A percentile compares a stretch with the other conserved stretches of the same genome.
Conservation (phyloP, 768 basidiomycete genomes). For the Agaricus subrufescens region DNA sequence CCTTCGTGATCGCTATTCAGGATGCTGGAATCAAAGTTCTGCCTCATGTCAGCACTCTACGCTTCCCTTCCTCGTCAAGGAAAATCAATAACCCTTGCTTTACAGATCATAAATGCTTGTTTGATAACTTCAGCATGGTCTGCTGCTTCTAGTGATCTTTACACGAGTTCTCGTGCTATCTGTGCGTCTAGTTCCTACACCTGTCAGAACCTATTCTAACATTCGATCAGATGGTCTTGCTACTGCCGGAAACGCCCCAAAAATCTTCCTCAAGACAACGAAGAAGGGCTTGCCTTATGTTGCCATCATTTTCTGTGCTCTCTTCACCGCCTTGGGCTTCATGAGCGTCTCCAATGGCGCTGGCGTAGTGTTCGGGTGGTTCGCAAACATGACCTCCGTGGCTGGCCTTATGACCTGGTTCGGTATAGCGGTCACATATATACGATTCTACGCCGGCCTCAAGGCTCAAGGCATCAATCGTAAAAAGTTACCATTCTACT, state of each 20-base stretch:
- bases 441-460: constrained; percentile 83
- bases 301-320: constrained; percentile 62
- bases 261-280: constrained; percentile 65
- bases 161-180: constrained; percentile 82
- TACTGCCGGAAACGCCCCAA: constrained; percentile 74
- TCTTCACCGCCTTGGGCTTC: constrained; percentile 70
- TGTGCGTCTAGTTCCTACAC: constrained; percentile 42
- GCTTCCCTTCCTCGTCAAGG: background rate
- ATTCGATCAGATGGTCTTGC: constrained; percentile 68
- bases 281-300: constrained; percentile 73
- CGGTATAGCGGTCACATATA: constrained; percentile 68
- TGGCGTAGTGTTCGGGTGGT: constrained; percentile 76
- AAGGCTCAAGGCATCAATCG: constrained; percentile 79
- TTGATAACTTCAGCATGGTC: constrained; percentile 91
- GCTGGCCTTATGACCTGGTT: constrained; percentile 79
- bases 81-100: background rate
- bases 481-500: constrained; percentile 61
- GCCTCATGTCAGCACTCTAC: constrained; percentile 57
- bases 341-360: constrained; percentile 71
- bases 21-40: constrained; percentile 82
- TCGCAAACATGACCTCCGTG: constrained; percentile 69
- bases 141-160: constrained; percentile 84
- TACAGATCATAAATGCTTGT: constrained; percentile 73
- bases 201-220: background rate
- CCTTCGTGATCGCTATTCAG: constrained; percentile 89